A percentile compares a stretch with the other conserved stretches of the same genome.
Conservation (phyloP, 2,329 filamentous ascomycete species). For the Lecanicillium sp. region DNA sequence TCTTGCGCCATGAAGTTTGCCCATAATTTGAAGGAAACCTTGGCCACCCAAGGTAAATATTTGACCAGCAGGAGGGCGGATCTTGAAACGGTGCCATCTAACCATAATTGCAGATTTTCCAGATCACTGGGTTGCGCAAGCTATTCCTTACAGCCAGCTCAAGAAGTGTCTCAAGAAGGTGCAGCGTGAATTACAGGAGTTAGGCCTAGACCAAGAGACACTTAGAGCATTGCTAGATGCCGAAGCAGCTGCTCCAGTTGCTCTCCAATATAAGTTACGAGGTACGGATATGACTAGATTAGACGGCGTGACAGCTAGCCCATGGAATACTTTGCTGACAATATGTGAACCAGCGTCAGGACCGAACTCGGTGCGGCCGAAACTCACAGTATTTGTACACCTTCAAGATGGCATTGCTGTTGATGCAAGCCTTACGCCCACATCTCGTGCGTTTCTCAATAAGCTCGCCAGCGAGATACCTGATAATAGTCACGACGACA, state of each 20-base stretch:
- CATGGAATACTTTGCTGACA: no score
- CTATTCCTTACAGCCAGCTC: constrained; percentile 75
- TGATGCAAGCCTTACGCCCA: constrained; percentile 57
- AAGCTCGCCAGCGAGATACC: constrained; percentile 40
- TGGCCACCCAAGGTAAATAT: constrained; percentile 49
- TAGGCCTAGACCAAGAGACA: constrained; percentile 66
- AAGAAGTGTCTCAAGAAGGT: constrained; percentile 87
- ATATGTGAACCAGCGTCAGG: constrained; percentile 22
- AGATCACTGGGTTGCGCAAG: constrained; percentile 60
- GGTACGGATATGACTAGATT: constrained; percentile 23
- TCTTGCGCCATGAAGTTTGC: constrained; percentile 74
- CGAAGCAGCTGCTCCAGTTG: constrained; percentile 34
- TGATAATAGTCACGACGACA: constrained; percentile 1
- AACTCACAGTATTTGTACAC: constrained; percentile 61
- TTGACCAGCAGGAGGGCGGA: neutral
- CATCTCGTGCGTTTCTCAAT: constrained; percentile 56
- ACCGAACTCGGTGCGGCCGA: constrained; percentile 50
- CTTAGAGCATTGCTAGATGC: constrained; percentile 55
- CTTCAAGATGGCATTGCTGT: constrained; percentile 57
- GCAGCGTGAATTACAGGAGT: constrained; percentile 56
- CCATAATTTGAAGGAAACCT: constrained; percentile 62
- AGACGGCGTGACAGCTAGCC: neutral
- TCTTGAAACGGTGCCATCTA: neutral
- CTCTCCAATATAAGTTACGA: constrained; percentile 48
- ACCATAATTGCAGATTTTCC: constrained; percentile 51